A percentile compares a stretch with the other conserved stretches of the same genome.
Evolutionary conservation across 139 green algal species (phyloP).

Genomic region (Closterium sp.): DNA sequence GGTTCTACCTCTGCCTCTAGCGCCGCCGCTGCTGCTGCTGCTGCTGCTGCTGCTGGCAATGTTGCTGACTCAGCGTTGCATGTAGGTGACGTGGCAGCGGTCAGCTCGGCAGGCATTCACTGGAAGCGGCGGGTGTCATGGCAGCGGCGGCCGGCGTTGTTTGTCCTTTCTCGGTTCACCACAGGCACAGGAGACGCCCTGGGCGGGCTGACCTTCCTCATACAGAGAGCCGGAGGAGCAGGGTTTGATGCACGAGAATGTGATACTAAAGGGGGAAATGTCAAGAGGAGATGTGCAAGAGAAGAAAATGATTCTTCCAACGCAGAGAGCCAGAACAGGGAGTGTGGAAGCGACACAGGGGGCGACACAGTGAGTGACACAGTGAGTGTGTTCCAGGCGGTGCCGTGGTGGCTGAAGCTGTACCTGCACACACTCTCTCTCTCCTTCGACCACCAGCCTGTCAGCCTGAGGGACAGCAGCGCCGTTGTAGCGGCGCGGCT

Average conservation of each 20-base stretch:
- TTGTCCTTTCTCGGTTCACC: not conserved
- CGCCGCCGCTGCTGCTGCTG: not conserved
- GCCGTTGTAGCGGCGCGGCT: not conserved
- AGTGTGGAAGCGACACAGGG: not conserved
- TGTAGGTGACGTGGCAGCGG: not conserved
- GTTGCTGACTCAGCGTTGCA: not conserved
- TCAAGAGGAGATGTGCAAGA: not conserved
- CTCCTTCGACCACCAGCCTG: conserved; percentile 58
- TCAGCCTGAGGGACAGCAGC: conserved; percentile 15
- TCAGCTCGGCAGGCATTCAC: not conserved
- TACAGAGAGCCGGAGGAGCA: not conserved
- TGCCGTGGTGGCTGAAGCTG: conserved; percentile 80
- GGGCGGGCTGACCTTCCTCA: not conserved
- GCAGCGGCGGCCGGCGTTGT: not conserved
- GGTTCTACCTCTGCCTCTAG: not conserved
- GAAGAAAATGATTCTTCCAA: not conserved
- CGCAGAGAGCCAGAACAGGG: not conserved
- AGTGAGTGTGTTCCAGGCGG: conserved; percentile 47
- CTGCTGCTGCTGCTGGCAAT: not conserved
- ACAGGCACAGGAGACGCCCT: not conserved
- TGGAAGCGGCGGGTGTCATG: not conserved
- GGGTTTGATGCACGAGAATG: not conserved
- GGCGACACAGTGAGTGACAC: not conserved
- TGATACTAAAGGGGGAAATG: not conserved
- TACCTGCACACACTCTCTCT: conserved; percentile 74